Percentiles rank a stretch among this genome's conserved stretches.
Conservation (phyloP, 1,284 basidiomycete species). For the Sporisorium sorghi region DNA sequence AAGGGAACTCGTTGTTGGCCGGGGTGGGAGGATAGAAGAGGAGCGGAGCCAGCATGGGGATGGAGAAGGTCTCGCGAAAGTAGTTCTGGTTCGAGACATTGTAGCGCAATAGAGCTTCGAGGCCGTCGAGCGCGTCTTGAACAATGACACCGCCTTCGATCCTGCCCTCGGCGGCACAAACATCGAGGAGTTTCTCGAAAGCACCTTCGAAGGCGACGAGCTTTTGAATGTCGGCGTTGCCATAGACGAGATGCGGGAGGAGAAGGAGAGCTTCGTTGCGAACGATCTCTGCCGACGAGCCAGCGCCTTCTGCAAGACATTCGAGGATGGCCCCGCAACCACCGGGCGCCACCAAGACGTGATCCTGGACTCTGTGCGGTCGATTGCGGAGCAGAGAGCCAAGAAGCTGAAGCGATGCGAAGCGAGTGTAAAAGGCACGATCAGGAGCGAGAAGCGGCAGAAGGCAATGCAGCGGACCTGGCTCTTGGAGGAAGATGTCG, state of each 20-base stretch:
- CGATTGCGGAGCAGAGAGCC: conserved; percentile 78
- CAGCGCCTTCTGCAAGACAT: conserved; percentile 71
- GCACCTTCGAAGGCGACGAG: conserved; percentile 96
- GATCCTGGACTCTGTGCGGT: conserved; percentile 82
- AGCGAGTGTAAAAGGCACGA: conserved; percentile 83
- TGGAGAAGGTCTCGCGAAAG: conserved; percentile 90
- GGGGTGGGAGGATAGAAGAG: conserved; percentile 81
- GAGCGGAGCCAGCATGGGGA: conserved; percentile 82
- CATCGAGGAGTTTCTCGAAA: conserved; percentile 93
- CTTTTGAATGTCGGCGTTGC: conserved; percentile 95
- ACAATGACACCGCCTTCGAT: conserved; percentile 87
- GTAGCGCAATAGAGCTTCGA: conserved; percentile 86
- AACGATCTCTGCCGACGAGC: conserved; percentile 65
- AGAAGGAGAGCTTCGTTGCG: conserved; percentile 75
- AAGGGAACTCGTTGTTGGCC: conserved; percentile 59
- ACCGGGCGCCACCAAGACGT: conserved; percentile 84
- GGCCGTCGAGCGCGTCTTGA: conserved; percentile 84
- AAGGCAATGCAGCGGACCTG: conserved; percentile 81
- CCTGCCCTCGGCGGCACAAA: conserved; percentile 87
- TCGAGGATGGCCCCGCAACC: conserved; percentile 79
- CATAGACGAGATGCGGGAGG: conserved; percentile 82
- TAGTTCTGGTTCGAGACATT: conserved; percentile 98
- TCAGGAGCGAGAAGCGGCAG: conserved; percentile 74
- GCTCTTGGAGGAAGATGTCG: conserved; percentile 77
- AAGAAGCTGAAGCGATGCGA: conserved; percentile 86